Evolutionary conservation across 441 rosid species (phyloP), one percentile per base, ranked within the genome.

Genomic region (Gossypium laxum): DNA sequence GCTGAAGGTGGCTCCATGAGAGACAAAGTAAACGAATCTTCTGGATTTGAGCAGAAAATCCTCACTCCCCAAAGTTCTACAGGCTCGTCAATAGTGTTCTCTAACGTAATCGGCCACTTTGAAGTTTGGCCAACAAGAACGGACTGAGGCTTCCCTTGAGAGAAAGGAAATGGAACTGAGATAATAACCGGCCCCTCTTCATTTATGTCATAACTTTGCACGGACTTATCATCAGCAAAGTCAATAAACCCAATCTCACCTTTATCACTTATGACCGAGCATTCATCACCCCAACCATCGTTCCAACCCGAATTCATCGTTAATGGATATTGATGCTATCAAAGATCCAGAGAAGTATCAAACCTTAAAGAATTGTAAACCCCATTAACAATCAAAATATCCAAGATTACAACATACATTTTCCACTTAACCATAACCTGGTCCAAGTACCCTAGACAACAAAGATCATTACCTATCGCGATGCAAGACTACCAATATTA

Each of bases 181-280:
- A 88, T 69, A 22, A 70, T 1, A 18, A 88, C 73, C 0, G 80
- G 84, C 2, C 84, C 87, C 72, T 78, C 87, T 43, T 71, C 82
- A 1, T 6, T 48, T 6, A 78, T 82, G 51, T 82, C 78, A 47
- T 78, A 82, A 58, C 79, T 75, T 57, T 67, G 78, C 12, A 82
- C 76, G 14, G 86, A 81, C 14, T 70, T 66, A 73, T 84, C 85
- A 24, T 86, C 74, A 50, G 82, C 82, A 52, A 72, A 82, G 74
- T 87, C 89, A 48, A 85, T 80, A 60, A 76, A 87, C 11, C 84
- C 87, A 0, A 87, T 79, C 64, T 84, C 86, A 6, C 84, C 86
- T 71, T 81, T 84, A 28, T 84, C 88, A 55, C 82, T 78, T n/a
- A 82, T 81, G 11, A 81, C 86, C 11, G 87, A 84, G 69, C 26